phyloP scores from a whole-genome alignment of 345 rosid species.

The Brassica nigra region DNA sequence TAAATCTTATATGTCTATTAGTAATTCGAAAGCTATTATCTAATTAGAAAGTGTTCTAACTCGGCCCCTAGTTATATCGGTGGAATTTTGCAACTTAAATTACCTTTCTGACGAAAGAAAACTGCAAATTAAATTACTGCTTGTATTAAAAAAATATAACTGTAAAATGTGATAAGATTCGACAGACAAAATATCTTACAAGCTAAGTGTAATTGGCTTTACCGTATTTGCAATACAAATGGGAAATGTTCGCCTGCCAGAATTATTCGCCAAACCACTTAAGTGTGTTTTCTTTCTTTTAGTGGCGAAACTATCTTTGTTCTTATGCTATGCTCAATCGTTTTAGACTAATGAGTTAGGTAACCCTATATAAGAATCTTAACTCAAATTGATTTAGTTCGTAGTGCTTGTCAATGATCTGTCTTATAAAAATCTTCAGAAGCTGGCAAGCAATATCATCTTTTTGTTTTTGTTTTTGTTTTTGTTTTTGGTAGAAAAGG shows the following conservation, averaged over 20 bases:
- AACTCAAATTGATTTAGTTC: background rate
- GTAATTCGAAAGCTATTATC: too few relatives aligned
- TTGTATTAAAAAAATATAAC: background rate
- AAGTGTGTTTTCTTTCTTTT: conserved; percentile 9
- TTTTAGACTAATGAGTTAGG: conserved; percentile 17
- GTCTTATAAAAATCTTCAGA: conserved; percentile 22
- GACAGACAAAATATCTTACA: conserved; percentile 17
- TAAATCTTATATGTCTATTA: too few relatives aligned
- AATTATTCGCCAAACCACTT: background rate
- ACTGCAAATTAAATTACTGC: background rate
- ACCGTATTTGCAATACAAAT: conserved; percentile 6
- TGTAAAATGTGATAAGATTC: conserved; percentile 12
- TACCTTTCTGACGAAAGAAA: background rate
- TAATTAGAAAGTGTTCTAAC: too few relatives aligned
- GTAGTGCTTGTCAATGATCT: conserved; percentile 20
- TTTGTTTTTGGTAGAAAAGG: conserved; percentile 18
- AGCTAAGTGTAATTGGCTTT: conserved; percentile 11
- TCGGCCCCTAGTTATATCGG: too few relatives aligned
- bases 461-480: conserved; percentile 11
- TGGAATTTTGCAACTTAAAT: background rate
- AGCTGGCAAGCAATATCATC: conserved; percentile 34
- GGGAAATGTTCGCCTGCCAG: conserved; percentile 9
- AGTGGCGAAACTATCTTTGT: background rate
- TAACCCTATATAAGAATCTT: background rate
- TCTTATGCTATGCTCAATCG: background rate